Conservation (phyloP, 2,329 filamentous ascomycete species). For the Hymenoscyphus linearis region DNA sequence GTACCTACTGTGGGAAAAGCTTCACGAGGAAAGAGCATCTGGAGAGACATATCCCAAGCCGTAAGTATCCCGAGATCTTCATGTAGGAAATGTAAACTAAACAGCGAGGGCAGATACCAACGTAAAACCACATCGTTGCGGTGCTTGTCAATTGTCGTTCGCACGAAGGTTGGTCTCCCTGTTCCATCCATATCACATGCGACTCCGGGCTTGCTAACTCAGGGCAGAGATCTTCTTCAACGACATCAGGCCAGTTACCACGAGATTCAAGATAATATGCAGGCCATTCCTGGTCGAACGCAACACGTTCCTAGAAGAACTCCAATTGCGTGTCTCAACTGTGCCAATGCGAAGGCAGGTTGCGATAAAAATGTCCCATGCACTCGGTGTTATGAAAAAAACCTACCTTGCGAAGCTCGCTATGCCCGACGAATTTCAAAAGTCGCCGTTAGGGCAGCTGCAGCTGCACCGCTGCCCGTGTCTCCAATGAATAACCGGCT, state of each 20-base stretch:
- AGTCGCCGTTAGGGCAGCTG: slow-evolving; percentile 18
- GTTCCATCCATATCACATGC: not conserved
- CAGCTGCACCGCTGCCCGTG: not conserved
- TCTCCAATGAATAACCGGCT: slow-evolving; percentile 2
- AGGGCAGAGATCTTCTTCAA: slow-evolving; percentile 42
- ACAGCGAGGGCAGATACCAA: slow-evolving; percentile 42
- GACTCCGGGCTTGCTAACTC: slow-evolving; percentile 13
- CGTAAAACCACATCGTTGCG: slow-evolving; percentile 48
- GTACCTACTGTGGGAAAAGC: slow-evolving; percentile 48
- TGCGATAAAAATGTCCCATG: slow-evolving; percentile 47
- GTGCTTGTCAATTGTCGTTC: slow-evolving; percentile 45
- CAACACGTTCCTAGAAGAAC: slow-evolving; percentile 38
- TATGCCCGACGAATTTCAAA: slow-evolving; percentile 48
- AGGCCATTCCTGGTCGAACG: slow-evolving; percentile 39
- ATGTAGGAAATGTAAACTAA: not conserved
- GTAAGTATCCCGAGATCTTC: slow-evolving; percentile 34
- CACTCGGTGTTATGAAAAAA: slow-evolving; percentile 44
- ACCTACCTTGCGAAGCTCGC: slow-evolving; percentile 42
- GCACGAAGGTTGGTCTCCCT: slow-evolving; percentile 39
- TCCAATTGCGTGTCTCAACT: slow-evolving; percentile 46
- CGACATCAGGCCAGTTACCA: slow-evolving; percentile 48
- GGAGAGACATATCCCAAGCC: slow-evolving; percentile 49
- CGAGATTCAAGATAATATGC: slow-evolving; percentile 43
- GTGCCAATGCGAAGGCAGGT: slow-evolving; percentile 46
- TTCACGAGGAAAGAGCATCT: slow-evolving; percentile 53